phyloP scores from a whole-genome alignment of 2,329 filamentous ascomycete genomes.

The Calonectria montana region DNA sequence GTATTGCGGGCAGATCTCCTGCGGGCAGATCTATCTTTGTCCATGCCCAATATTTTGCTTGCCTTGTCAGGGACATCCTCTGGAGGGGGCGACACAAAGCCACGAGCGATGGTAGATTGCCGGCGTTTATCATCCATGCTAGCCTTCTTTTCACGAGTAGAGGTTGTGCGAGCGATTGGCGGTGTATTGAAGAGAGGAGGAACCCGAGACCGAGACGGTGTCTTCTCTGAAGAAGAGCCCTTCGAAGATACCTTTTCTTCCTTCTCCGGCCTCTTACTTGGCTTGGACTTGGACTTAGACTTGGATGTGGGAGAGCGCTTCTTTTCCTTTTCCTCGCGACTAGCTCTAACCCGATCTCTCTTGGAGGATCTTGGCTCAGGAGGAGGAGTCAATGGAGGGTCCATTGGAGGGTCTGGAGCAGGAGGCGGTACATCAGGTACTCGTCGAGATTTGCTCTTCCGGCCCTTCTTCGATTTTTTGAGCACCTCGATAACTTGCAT shows the following conservation, averaged over 20 bases:
- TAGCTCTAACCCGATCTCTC: constrained; percentile 83
- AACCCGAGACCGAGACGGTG: constrained; percentile 65
- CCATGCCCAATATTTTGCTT: constrained; percentile 78
- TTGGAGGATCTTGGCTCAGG: constrained; percentile 70
- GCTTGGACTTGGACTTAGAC: constrained; percentile 72
- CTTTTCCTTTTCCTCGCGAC: constrained; percentile 65
- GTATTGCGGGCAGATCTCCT: constrained; percentile 58
- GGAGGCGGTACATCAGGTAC: constrained; percentile 52
- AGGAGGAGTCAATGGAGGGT: constrained; percentile 55
- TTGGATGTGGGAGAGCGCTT: constrained; percentile 70
- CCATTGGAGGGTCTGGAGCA: constrained; percentile 55
- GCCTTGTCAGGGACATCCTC: constrained; percentile 79
- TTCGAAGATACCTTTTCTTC: constrained; percentile 74
- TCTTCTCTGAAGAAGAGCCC: constrained; percentile 78
- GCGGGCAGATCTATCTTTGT: constrained; percentile 48
- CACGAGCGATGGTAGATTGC: too few relatives aligned
- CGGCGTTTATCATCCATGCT: constrained; percentile 69
- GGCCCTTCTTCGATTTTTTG: constrained; percentile 57
- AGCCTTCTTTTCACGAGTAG: constrained; percentile 72
- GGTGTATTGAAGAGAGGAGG: constrained; percentile 76
- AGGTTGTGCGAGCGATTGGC: constrained; percentile 75
- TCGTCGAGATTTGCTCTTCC: constrained; percentile 53
- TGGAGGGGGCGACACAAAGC: constrained; percentile 77
- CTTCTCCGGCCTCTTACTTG: constrained; percentile 67
- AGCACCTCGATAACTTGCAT: constrained; percentile 64